Base-by-base conservation (phyloP, 768 basidiomycete species). In the Trametes maxima region DNA sequence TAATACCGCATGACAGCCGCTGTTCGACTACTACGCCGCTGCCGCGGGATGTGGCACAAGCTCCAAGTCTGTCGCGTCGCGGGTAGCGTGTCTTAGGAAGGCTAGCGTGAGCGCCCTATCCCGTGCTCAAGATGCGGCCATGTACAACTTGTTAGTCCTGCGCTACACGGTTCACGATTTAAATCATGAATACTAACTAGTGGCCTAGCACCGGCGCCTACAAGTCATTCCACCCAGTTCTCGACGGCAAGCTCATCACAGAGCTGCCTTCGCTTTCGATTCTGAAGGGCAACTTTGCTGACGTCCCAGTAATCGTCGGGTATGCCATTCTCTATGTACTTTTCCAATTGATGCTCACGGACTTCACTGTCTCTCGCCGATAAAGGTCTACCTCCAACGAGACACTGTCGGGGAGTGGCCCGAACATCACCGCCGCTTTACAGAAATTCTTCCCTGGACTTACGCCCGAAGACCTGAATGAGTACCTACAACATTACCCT, bases 231-330 rank as follows among this genome's bases (percentile, higher is more conserved):
- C 74, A 73, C 44, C 85, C 85, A 3, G 82, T 86, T 11, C 46
- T 87, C 7, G 87, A 87, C 63, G 81, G 81, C 0, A 76, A 77
- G 46, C 60, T 83, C 8, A 72, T 88, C 59, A 75, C 78, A 1
- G 79, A 81, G n/a, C 75, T 75, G 59, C 85, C 85, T 0, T 83
- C 83, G 1, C 67, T 69, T 28, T 75, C 75, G 7, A 77, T 88
- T 39, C 67, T 77, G 3, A 52, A 69, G 1, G 81, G 83, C 3
- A 75, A 78, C 19, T 82, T 84, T 56, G 72, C 76, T 0, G 70
- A 75, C n/a, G 81, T 87, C 3, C 81, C 85, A 5, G 67, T 87
- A 3, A 81, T 90, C 35, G 80, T 85, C 35, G 85, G 85, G 86
- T 86, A 66, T 19, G 77, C 45, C 48, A 25, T 53, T 36, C n/a